phyloP scores from a whole-genome alignment of 768 basidiomycete genomes.

The Phaeotremella skinneri region DNA sequence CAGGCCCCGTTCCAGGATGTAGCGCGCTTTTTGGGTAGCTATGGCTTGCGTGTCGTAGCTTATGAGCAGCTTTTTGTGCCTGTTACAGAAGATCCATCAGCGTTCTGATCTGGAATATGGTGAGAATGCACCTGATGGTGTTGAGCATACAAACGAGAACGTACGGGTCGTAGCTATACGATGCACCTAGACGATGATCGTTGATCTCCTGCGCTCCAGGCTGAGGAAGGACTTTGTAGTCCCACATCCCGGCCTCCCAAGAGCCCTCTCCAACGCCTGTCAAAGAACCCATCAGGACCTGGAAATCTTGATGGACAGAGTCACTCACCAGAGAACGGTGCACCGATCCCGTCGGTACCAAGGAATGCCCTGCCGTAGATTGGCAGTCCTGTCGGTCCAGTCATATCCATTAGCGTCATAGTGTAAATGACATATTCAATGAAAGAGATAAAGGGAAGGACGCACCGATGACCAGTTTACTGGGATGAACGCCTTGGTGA shows the following conservation, averaged over 20 bases:
- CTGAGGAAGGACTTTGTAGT: constrained; percentile 84
- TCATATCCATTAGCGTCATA: neutral
- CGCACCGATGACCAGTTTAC: constrained; percentile 76
- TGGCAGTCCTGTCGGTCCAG: constrained; percentile 64
- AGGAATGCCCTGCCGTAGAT: constrained; percentile 90
- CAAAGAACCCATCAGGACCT: neutral
- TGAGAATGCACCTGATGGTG: constrained; percentile 80
- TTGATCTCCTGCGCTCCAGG: constrained; percentile 65
- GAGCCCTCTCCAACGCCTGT: constrained; percentile 68
- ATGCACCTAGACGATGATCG: constrained; percentile 68
- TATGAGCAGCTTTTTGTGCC: constrained; percentile 60
- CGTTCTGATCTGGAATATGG: constrained; percentile 67
- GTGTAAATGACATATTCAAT: too few species aligned
- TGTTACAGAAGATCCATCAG: constrained; percentile 65
- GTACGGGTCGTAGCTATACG: constrained; percentile 75
- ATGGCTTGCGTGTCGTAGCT: constrained; percentile 75
- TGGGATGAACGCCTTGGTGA: constrained; percentile 65
- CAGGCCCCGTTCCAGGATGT: constrained; percentile 70
- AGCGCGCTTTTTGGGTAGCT: constrained; percentile 63
- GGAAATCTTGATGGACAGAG: too few species aligned
- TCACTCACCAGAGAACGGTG: constrained; percentile 65
- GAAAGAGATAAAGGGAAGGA: neutral
- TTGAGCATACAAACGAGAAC: constrained; percentile 28
- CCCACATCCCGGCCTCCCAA: constrained; percentile 80
- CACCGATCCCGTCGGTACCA: constrained; percentile 77